These are phyloP conservation scores for Saccharomycopsis guyanensis DNA, from an alignment of 805 yeast genomes.

Conservation along the genomic window DNA sequence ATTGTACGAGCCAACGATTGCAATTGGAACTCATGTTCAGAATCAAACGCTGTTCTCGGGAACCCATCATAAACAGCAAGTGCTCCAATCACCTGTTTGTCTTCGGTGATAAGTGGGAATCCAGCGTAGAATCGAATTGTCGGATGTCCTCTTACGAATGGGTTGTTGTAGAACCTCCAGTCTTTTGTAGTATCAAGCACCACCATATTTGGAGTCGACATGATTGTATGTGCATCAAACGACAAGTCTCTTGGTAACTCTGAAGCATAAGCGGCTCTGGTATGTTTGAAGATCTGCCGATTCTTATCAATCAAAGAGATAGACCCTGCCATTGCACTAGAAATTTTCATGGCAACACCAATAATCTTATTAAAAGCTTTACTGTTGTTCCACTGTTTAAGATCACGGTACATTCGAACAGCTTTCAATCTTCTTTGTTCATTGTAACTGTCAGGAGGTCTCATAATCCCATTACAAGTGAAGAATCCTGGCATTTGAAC, in stretches of 20 bases:
- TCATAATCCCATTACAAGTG: slow-evolving; percentile 36
- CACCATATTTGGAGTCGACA: slow-evolving; percentile 48
- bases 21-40: slow-evolving; percentile 30
- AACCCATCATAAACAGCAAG: slow-evolving; percentile 49
- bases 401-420: slow-evolving; percentile 33
- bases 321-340: slow-evolving; percentile 44
- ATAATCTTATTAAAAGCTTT: slow-evolving; percentile 33
- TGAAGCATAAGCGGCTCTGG: slow-evolving; percentile 39
- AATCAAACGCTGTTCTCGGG: slow-evolving; percentile 33
- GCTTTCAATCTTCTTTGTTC: slow-evolving; percentile 40
- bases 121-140: slow-evolving; percentile 56
- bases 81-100: slow-evolving; percentile 45
- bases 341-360: slow-evolving; percentile 32
- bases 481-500: slow-evolving; percentile 52
- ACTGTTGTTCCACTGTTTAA: slow-evolving; percentile 44
- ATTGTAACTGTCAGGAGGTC: slow-evolving; percentile 51
- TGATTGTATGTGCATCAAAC: slow-evolving; percentile 60
- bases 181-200: slow-evolving; percentile 55
- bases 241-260: slow-evolving; percentile 50
- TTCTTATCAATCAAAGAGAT: slow-evolving; percentile 49
- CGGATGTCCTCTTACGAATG: slow-evolving; percentile 57
- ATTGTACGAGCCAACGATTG: slow-evolving; percentile 35
- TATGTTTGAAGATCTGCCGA: slow-evolving; percentile 43
- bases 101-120: slow-evolving; percentile 42
- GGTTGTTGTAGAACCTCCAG: slow-evolving; percentile 61